Conservation (phyloP, 805 yeast genomes). For the Saccharomyces jurei region DNA sequence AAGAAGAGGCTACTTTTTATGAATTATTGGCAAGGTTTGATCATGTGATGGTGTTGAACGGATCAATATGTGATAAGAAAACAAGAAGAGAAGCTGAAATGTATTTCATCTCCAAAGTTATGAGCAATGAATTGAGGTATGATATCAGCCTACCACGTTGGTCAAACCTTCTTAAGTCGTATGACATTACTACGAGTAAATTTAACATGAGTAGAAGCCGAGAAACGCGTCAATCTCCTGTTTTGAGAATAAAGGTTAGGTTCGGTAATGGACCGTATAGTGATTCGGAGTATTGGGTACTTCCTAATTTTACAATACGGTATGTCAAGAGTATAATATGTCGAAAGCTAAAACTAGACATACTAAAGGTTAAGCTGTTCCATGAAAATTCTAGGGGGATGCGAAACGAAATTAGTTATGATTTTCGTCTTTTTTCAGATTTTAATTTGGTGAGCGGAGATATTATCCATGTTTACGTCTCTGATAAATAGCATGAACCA, state of each 20-base stretch:
- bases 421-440: conserved; percentile 16
- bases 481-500: not conserved
- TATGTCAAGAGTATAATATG: conserved; percentile 19
- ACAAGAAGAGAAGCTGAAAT: conserved; percentile 62
- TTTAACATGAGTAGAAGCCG: conserved; percentile 9
- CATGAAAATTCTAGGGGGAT: conserved; percentile 3
- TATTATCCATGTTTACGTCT: conserved; percentile 4
- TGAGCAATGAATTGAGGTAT: conserved; percentile 20
- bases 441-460: conserved; percentile 10
- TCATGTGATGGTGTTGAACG: conserved; percentile 43
- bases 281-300: conserved; percentile 3
- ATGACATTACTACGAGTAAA: conserved; percentile 19
- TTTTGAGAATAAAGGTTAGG: conserved; percentile 7
- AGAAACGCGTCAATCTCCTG: conserved; percentile 2
- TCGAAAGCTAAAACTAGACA: conserved; percentile 1
- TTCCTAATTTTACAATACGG: conserved; percentile 16
- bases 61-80: conserved; percentile 38
- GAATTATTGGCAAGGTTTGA: conserved; percentile 41
- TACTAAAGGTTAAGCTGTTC: conserved; percentile 8
- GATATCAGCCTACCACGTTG: conserved; percentile 31
- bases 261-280: conserved; percentile 1
- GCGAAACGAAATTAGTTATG: conserved; percentile 9
- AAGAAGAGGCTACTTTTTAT: conserved; percentile 15
- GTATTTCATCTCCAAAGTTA: conserved; percentile 49
- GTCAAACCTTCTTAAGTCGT: conserved; percentile 33